phyloP scores from a whole-genome alignment of 179 eudicot species.

The Dionaea muscipula region DNA sequence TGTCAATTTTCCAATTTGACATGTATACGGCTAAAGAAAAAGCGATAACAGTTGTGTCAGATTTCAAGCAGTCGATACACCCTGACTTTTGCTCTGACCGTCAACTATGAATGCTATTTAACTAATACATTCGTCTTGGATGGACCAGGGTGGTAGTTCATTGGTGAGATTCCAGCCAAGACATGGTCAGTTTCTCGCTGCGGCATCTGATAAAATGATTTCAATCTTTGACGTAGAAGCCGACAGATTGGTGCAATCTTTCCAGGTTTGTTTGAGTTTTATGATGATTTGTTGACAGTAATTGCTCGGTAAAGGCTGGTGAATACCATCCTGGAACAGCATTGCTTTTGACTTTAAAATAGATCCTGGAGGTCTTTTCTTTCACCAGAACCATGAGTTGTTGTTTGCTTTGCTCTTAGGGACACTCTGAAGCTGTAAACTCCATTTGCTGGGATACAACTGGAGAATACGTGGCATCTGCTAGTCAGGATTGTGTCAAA shows the following conservation, averaged over 20 bases:
- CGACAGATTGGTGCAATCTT: constrained; percentile 45
- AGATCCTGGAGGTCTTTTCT: not conserved
- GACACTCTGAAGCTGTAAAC: constrained; percentile 53
- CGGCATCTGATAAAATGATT: constrained; percentile 66
- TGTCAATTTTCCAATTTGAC: no score
- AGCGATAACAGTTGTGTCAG: no score
- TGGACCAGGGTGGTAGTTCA: constrained; percentile 65
- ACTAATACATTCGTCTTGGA: constrained; percentile 8
- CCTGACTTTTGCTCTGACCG: no score
- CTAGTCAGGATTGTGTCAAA: constrained; percentile 64
- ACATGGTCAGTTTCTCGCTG: constrained; percentile 65
- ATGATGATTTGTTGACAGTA: not conserved
- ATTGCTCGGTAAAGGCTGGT: not conserved
- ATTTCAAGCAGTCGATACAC: no score
- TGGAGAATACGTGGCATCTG: constrained; percentile 76
- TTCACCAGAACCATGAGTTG: not conserved
- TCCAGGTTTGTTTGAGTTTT: constrained; percentile 44
- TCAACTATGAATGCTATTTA: no score
- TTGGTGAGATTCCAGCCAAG: constrained; percentile 89
- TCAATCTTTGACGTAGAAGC: constrained; percentile 68
- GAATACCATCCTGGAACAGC: not conserved
- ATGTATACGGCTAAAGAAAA: no score
- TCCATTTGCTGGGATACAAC: constrained; percentile 84
- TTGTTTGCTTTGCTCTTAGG: constrained; percentile 19
- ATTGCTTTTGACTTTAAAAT: not conserved